These are phyloP conservation scores for Fusarium brevicatenulatum DNA, from an alignment of 2,329 filamentous ascomycete genomes.

Conservation along the genomic window DNA sequence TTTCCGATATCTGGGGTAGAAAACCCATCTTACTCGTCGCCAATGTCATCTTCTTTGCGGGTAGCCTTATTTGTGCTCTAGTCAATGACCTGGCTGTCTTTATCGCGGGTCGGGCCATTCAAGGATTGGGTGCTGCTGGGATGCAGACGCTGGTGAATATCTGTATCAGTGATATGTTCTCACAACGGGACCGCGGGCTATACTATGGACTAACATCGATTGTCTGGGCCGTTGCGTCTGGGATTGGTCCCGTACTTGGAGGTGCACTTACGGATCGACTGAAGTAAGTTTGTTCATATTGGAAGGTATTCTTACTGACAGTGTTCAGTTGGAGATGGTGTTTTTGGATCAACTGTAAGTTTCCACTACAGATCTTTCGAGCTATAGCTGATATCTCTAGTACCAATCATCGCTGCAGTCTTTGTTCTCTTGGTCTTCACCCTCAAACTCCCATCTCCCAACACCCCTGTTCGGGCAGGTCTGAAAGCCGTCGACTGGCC, in stretches of 20 bases:
- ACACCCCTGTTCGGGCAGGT: slow-evolving; percentile 69
- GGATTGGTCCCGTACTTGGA: slow-evolving; percentile 71
- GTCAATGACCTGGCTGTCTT: slow-evolving; percentile 56
- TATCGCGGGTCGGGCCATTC: slow-evolving; percentile 55
- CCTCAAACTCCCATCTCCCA: slow-evolving; percentile 73
- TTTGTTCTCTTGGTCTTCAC: slow-evolving; percentile 69
- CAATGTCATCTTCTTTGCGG: slow-evolving; percentile 61
- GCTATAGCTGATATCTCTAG: slow-evolving; percentile 25
- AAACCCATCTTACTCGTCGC: slow-evolving; percentile 63
- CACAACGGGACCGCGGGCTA: slow-evolving; percentile 49
- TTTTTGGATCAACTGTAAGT: slow-evolving; percentile 62
- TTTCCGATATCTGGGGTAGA: slow-evolving; percentile 68
- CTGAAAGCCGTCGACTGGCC: slow-evolving; percentile 69
- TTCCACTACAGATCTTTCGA: fast-evolving
- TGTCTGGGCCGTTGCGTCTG: slow-evolving; percentile 73
- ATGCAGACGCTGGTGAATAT: slow-evolving; percentile 64
- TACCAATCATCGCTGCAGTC: slow-evolving; percentile 63
- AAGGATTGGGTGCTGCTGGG: slow-evolving; percentile 63
- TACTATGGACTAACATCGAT: slow-evolving; percentile 73
- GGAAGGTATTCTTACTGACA: neutral
- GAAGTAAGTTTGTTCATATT: slow-evolving; percentile 49
- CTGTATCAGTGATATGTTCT: slow-evolving; percentile 65
- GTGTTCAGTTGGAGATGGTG: slow-evolving; percentile 56
- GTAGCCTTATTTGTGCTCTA: slow-evolving; percentile 60
- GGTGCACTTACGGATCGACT: slow-evolving; percentile 72